Evolutionary conservation across 148 eudicot species (phyloP).

Genomic region (Nepenthes gracilis): DNA sequence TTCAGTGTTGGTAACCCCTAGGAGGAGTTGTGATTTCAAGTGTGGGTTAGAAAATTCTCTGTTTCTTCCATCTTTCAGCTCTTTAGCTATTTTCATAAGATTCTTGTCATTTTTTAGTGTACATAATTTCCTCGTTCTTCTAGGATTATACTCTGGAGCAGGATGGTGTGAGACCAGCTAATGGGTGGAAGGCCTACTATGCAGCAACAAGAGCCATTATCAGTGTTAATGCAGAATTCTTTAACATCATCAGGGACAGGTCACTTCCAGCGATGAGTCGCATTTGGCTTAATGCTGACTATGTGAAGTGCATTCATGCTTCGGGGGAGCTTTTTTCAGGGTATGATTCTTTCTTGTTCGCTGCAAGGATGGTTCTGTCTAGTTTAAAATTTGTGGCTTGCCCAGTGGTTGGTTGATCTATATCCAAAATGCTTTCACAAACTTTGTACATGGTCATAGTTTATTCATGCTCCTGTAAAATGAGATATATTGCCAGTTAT

Average conservation of each 20-base stretch:
- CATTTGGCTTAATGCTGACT: constrained; percentile 89
- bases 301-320: constrained; percentile 85
- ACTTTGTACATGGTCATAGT: not conserved
- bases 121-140: not conserved
- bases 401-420: too few species aligned
- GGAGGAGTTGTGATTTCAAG: too few species aligned
- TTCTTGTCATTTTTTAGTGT: not conserved
- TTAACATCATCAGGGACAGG: constrained; percentile 66
- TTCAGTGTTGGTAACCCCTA: too few species aligned
- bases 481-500: too few species aligned
- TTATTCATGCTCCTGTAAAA: too few species aligned
- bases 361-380: too few species aligned
- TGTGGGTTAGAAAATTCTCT: too few species aligned
- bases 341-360: constrained; percentile 23
- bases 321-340: constrained; percentile 72
- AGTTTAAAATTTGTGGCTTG: too few species aligned
- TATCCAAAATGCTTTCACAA: constrained; percentile 16
- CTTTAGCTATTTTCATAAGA: not conserved
- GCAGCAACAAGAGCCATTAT: constrained; percentile 92
- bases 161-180: constrained; percentile 53
- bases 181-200: constrained; percentile 99
- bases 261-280: constrained; percentile 73
- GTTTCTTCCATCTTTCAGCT: too few species aligned
- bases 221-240: constrained; percentile 72
- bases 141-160: constrained; percentile 96